Evolutionary conservation across 2,329 filamentous ascomycete genomes (phyloP), one percentile per base, ranked within the genome.

Genomic region (Phaeosphaeria sp.): DNA sequence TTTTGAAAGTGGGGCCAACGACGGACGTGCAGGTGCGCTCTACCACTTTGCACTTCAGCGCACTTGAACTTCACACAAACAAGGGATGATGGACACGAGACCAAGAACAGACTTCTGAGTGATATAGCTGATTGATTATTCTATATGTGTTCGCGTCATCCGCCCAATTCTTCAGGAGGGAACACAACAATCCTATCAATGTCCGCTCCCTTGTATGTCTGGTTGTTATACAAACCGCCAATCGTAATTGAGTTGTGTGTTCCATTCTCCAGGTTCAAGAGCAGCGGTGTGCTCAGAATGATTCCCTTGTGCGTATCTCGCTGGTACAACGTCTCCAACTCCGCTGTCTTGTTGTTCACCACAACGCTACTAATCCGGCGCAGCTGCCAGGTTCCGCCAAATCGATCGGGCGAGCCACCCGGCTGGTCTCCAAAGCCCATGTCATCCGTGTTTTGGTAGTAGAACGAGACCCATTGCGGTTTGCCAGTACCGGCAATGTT

Each of bases 101-200:
- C n/a, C n/a, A n/a, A n/a, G n/a, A n/a, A n/a, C n/a, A n/a, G n/a
- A n/a, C n/a, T n/a, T n/a, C n/a, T n/a, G n/a, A n/a, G n/a, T n/a
- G n/a, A n/a, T n/a, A n/a, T n/a, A n/a, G n/a, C n/a, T n/a, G n/a
- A n/a, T n/a, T n/a, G n/a, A n/a, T n/a, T n/a, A n/a, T n/a, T 27
- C 4, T 27, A 9, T 27, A 27, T 27, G 25, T 4, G 9, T 5
- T 27, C 25, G 4, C 25, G 4, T 27, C 25, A 27, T n/a, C n/a
- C n/a, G n/a, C 25, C 25, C 54, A 67, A 70, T 44, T 66, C 59
- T 71, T 88, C 85, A 0, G 84, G 76, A 0, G 85, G 85, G 69
- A 87, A 88, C 0, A 88, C 86, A 1, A 88, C 80, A 63, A 88
- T 83, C 15, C 80, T 78, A 62, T 88, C 86, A 21, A 88, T 66